A percentile compares a stretch with the other conserved stretches of the same genome.
phyloP scores from a whole-genome alignment of 2,329 filamentous ascomycete genomes.

The Aspergillus sp. region DNA sequence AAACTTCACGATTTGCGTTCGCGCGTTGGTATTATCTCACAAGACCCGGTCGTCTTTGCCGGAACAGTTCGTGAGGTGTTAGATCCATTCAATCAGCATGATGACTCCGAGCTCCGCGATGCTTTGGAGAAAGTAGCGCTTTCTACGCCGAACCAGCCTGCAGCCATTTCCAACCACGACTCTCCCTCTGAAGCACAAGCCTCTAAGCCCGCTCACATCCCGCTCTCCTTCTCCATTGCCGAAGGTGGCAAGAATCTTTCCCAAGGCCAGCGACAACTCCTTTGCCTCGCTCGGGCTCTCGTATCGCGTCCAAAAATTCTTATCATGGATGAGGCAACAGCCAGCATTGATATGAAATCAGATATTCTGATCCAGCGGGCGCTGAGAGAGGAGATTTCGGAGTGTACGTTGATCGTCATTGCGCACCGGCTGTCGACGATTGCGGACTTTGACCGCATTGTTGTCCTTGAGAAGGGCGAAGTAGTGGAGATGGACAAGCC shows the following conservation, averaged over 20 bases:
- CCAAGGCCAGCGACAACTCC: constrained; percentile 10
- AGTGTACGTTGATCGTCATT: constrained; percentile 10
- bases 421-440: constrained; percentile 14
- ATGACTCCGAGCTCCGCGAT: constrained; percentile 67
- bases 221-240: background rate
- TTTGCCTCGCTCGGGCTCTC: constrained; percentile 9
- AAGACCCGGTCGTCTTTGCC: constrained; percentile 79
- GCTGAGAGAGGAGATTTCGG: constrained; percentile 1
- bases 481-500: constrained; percentile 3
- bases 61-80: constrained; percentile 75
- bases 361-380: constrained; percentile 9
- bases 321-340: constrained; percentile 14
- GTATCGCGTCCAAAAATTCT: constrained; percentile 6
- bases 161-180: background rate
- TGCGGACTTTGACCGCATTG: constrained; percentile 7
- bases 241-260: constrained; percentile 8
- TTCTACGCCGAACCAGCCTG: constrained; percentile 47
- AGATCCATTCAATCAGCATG: constrained; percentile 72
- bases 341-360: constrained; percentile 8
- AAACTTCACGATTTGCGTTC: constrained; percentile 61
- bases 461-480: constrained; percentile 9
- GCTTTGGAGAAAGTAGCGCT: constrained; percentile 62
- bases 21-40: constrained; percentile 77
- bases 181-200: background rate
- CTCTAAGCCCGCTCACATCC: background rate